phyloP scores from a whole-genome alignment of 805 yeast species.

The Danielia reshetovae region DNA sequence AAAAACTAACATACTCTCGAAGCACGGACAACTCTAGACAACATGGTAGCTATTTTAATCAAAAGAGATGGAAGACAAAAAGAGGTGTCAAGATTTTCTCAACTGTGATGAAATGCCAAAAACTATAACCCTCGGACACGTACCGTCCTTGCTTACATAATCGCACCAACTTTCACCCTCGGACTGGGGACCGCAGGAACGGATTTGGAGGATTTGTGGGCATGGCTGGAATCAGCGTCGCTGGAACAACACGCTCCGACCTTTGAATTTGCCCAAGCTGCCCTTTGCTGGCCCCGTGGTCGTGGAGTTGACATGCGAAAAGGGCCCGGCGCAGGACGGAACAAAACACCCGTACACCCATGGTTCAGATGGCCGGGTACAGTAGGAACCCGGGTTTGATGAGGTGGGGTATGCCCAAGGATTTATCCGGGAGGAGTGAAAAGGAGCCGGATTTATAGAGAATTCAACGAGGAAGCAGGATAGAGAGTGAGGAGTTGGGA shows the following conservation, averaged over 20 bases:
- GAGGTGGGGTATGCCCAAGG: too few relatives aligned
- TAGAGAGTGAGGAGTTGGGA: too few relatives aligned
- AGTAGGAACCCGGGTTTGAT: too few relatives aligned
- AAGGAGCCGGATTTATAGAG: too few relatives aligned
- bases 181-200: neutral
- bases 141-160: slow-evolving; percentile 20
- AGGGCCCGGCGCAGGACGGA: slow-evolving; percentile 1
- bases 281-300: too few relatives aligned
- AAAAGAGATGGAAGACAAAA: slow-evolving; percentile 4
- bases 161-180: slow-evolving; percentile 2
- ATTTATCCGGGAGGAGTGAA: too few relatives aligned
- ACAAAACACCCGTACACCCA: neutral
- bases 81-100: slow-evolving; percentile 11
- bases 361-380: too few relatives aligned
- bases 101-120: neutral
- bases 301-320: too few relatives aligned
- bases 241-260: too few relatives aligned
- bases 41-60: slow-evolving; percentile 24
- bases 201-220: neutral
- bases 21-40: slow-evolving; percentile 42
- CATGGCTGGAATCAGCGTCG: neutral
- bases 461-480: too few relatives aligned
- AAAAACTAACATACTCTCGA: slow-evolving; percentile 34
- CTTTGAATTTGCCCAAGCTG: too few relatives aligned
- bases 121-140: slow-evolving; percentile 17